phyloP scores from a whole-genome alignment of 805 yeast genomes.

The Tanozyma kutaoensis region DNA sequence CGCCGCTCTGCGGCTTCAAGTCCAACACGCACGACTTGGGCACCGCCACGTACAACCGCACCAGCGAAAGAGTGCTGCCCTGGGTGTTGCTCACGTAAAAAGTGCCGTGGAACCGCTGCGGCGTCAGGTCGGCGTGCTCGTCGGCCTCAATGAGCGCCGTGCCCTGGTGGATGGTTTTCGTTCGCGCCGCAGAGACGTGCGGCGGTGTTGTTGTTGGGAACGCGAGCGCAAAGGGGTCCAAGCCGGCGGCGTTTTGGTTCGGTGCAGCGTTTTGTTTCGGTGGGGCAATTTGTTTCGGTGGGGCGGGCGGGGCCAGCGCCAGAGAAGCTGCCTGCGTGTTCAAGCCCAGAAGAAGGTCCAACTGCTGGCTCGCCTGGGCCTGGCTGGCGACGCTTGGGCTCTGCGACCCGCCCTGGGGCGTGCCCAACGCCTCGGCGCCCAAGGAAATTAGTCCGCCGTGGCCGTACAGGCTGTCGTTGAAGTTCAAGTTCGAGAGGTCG shows the following conservation, averaged over 20 bases:
- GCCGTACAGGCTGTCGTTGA: slow-evolving; percentile 23
- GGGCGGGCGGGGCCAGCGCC: too few species aligned
- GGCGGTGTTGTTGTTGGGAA: slow-evolving; percentile 28
- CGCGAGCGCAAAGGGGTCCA: slow-evolving; percentile 27
- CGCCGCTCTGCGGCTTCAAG: slow-evolving; percentile 48
- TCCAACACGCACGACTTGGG: slow-evolving; percentile 48
- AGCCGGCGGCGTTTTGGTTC: slow-evolving; percentile 1
- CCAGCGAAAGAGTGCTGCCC: slow-evolving; percentile 28
- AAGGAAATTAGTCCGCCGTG: slow-evolving; percentile 38
- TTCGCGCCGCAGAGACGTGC: slow-evolving; percentile 18
- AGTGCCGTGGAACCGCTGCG: slow-evolving; percentile 36
- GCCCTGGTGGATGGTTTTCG: slow-evolving; percentile 18
- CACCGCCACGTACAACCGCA: slow-evolving; percentile 57
- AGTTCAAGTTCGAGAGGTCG: slow-evolving; percentile 44
- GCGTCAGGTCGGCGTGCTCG: slow-evolving; percentile 32
- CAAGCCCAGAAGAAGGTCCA: slow-evolving; percentile 23
- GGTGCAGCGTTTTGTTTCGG: too few species aligned
- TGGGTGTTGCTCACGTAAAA: slow-evolving; percentile 40
- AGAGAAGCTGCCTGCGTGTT: slow-evolving; percentile 10
- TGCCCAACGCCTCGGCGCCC: slow-evolving; percentile 7
- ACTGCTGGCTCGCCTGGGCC: slow-evolving; percentile 1
- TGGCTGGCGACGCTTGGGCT: too few species aligned
- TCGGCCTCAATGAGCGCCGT: slow-evolving; percentile 9
- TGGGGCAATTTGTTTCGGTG: too few species aligned
- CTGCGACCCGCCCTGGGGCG: too few species aligned